Evolutionary conservation across 2,329 filamentous ascomycete genomes (phyloP), one percentile per base, ranked within the genome.

Genomic region (Zymoseptoria crescenta): DNA sequence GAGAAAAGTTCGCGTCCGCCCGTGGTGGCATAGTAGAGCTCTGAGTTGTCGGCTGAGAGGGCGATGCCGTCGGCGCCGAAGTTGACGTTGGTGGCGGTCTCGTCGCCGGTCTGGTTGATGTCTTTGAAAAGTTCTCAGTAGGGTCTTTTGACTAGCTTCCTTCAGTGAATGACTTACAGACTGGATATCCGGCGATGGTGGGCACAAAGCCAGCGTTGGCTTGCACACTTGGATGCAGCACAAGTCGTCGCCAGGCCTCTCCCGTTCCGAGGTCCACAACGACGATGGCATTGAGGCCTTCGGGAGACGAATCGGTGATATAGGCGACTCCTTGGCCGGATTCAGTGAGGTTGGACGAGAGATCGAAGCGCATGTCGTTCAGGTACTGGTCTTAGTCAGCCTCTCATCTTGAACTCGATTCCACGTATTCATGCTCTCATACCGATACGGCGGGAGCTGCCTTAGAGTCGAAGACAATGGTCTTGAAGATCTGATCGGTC

Each of bases 301-400:
- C 77, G 51, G 67, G 66, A 52, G 73, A 77, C 35, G 75, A 78
- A 63, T 83, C 80, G 24, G 79, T 81, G 65, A 82, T 81, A 67
- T 83, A 83, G 0, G 79, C 79, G 13, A 81, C 65, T 19, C 80
- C 80, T 28, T 75, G 63, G 2, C 79, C 78, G 2, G 73, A 72
- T 13, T 69, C 61, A 0, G 76, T 77, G 6, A 79, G 35, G 19
- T 68, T 66, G 2, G 75, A 55, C 13, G 75, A 74, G n/a, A 81
- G 72, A 62, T 83, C 80, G 68, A 83, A 79, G 54, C 80, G 77
- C 8, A 82, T 72, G 61, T 82, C 80, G 65, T 82, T 82, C 41
- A 81, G 74, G 61, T 83, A 83, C 16, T 45, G 35, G 13, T 3
- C 13, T 13, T 45, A 10, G n/a, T 45, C 9, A 45, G 35, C 35